Evolutionary conservation across 192 early-diverging fungal genomes (phyloP), one percentile per base, ranked within the genome.

Genomic region (Coemansia sp.): DNA sequence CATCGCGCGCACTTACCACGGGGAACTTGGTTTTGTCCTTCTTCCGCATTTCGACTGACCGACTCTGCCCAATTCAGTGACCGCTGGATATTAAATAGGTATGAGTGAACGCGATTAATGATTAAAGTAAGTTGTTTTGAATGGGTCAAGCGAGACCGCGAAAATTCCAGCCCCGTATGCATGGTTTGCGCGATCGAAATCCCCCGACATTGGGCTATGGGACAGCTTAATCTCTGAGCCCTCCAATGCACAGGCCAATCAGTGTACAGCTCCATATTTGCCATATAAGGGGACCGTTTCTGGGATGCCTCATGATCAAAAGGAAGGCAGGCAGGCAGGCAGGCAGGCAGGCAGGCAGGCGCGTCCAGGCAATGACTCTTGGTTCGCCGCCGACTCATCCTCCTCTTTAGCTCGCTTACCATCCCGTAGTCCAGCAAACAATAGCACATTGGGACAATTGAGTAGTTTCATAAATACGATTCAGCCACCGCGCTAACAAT

Each of bases 1-100:
- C 24, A 33, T 34, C 28, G 5, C 50, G 8, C 53, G 59, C 33
- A 85, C 90, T 75, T 90, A 92, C 93, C 62, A 95, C 93, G 8
- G 93, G 93, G 71, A 95, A 95, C 79, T 93, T 95, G 33, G 93
- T 95, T 76, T 93, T 93, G 83, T 95, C 92, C 66, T 91, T 93
- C 65, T 92, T 93, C 61, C 90, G 88, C 93, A 93, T 94, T 62
- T 73, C 58, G 3, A 34, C 34, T 31, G 35, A 21, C 56, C 36
- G 33, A 14, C 20, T 37, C 18, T 35, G 53, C 26, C 31, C 31
- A 56, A 56, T 56, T 56, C 53, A 56, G 14, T 16, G 51, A 26
- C 51, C 14, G 51, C 26, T 28, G 51, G 13, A 28, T 28, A 33
- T 24, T 46, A 50, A 13, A 26, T 55, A 51, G 9, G 13, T 53